These are phyloP conservation scores for Cymbidium sinense DNA, from an alignment of 106 monocot species.

Conservation along the genomic window DNA sequence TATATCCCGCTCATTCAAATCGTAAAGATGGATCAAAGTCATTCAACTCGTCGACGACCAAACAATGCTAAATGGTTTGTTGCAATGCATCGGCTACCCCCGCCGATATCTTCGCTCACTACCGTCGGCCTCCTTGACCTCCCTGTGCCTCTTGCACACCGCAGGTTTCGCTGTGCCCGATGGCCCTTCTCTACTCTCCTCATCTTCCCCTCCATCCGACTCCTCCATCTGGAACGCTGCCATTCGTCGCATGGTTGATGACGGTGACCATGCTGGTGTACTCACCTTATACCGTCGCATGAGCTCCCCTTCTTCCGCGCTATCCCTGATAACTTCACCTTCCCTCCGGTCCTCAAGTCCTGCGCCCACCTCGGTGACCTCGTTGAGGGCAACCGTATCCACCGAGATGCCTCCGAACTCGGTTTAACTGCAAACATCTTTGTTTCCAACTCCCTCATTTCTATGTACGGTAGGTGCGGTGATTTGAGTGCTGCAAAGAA, in stretches of 20 bases:
- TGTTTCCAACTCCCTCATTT: constrained; percentile 38
- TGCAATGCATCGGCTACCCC: background rate
- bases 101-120: background rate
- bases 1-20: no score
- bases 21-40: no score
- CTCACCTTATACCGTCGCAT: constrained; percentile 27
- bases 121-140: background rate
- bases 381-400: constrained; percentile 12
- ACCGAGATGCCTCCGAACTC: constrained; percentile 6
- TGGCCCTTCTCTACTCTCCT: background rate
- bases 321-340: constrained; percentile 38
- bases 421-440: constrained; percentile 7
- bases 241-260: constrained; percentile 17
- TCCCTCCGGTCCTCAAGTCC: constrained; percentile 47
- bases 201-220: constrained; percentile 13
- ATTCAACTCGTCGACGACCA: no score
- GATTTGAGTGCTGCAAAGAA: constrained; percentile 4
- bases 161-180: background rate
- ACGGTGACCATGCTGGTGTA: constrained; percentile 12
- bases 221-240: constrained; percentile 26
- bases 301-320: constrained; percentile 6
- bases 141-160: background rate
- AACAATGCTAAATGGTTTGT: background rate
- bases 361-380: constrained; percentile 25
- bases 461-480: constrained; percentile 36